These are phyloP conservation scores for Penicillium herquei DNA, from an alignment of 495 filamentous ascomycete genomes.

Conservation along the genomic window DNA sequence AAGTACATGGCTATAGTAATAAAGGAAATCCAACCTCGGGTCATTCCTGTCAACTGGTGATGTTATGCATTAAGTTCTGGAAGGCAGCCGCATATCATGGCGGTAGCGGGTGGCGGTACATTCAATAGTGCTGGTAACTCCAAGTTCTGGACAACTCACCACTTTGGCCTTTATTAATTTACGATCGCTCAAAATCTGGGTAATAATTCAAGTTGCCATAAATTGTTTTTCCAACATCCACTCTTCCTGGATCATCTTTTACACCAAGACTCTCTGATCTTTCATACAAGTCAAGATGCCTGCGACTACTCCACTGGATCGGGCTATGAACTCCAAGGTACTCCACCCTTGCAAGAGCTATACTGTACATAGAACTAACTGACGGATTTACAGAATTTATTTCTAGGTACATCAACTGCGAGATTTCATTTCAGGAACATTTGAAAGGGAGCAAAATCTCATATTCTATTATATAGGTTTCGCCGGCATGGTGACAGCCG, in stretches of 20 bases:
- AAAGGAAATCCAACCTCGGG: too few species aligned
- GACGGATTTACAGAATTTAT: slow-evolving; percentile 44
- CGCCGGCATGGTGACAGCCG: slow-evolving; percentile 78
- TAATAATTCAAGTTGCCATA: too few species aligned
- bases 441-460: slow-evolving; percentile 1
- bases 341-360: slow-evolving; percentile 10
- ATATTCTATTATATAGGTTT: slow-evolving; percentile 47
- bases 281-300: slow-evolving; percentile 44
- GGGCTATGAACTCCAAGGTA: slow-evolving; percentile 77
- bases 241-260: neutral
- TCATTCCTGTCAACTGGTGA: too few species aligned
- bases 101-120: slow-evolving; percentile 18
- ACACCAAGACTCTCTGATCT: too few species aligned
- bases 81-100: slow-evolving; percentile 5
- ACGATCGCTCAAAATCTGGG: too few species aligned
- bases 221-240: neutral
- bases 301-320: slow-evolving; percentile 74
- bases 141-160: slow-evolving; percentile 5
- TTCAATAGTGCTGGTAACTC: neutral
- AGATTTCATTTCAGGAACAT: neutral
- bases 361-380: slow-evolving; percentile 9
- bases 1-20: too few species aligned
- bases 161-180: neutral
- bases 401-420: slow-evolving; percentile 50
- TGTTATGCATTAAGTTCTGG: neutral